Conservation (phyloP, 1,284 basidiomycete genomes). For the Cutaneotrichosporon sp. region DNA sequence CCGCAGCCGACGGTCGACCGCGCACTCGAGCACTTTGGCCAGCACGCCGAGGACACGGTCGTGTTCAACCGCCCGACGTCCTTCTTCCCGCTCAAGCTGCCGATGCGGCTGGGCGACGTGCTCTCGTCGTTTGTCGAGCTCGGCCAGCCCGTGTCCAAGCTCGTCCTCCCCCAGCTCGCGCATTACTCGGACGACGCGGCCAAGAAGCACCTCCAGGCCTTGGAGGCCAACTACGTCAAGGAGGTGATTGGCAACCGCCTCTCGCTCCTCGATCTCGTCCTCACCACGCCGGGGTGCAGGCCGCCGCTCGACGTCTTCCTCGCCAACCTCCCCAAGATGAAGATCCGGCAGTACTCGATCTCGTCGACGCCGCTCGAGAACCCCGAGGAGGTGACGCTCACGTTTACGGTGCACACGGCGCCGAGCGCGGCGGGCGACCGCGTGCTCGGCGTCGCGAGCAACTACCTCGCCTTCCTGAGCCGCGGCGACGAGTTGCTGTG, state of each 20-base stretch:
- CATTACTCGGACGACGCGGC: conserved; percentile 13
- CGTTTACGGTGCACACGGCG: conserved; percentile 57
- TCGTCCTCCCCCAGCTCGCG: conserved; percentile 25
- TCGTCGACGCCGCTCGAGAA: conserved; percentile 60
- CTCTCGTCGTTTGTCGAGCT: conserved; percentile 59
- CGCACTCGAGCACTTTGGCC: conserved; percentile 17
- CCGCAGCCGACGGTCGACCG: conserved; percentile 13
- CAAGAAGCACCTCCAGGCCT: conserved; percentile 7
- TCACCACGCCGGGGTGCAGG: conserved; percentile 44
- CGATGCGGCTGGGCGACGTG: conserved; percentile 53
- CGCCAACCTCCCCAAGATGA: conserved; percentile 26
- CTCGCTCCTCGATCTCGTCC: conserved; percentile 55
- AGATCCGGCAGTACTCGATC: conserved; percentile 44
- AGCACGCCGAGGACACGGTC: conserved; percentile 27
- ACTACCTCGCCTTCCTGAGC: conserved; percentile 56
- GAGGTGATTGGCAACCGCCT: conserved; percentile 51
- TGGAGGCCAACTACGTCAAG: conserved; percentile 21
- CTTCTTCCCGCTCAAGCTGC: conserved; percentile 53
- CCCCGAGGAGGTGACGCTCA: conserved; percentile 57
- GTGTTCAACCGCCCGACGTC: conserved; percentile 18
- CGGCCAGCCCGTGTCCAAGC: conserved; percentile 35
- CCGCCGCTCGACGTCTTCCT: conserved; percentile 41
- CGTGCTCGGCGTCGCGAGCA: conserved; percentile 58
- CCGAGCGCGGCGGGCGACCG: conserved; percentile 51
- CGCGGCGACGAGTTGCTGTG: conserved; percentile 58